Evolutionary conservation across 2,329 filamentous ascomycete species (phyloP).

Genomic region (Diaporthe caulivora): DNA sequence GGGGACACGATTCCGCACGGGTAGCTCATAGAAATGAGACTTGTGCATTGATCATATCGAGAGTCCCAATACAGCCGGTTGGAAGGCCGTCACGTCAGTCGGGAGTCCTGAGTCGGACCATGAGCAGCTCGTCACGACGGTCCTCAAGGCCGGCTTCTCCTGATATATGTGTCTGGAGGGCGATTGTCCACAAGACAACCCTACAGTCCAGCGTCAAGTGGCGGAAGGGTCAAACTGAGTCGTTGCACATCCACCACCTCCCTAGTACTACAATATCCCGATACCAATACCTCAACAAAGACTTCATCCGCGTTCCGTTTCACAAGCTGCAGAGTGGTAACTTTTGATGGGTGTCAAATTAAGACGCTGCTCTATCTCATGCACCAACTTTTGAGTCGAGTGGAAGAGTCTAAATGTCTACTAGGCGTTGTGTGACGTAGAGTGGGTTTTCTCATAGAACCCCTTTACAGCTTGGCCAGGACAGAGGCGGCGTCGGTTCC

Average conservation of each 20-base stretch:
- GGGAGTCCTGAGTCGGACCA: slow-evolving; percentile 2
- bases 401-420: slow-evolving; percentile 33
- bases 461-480: slow-evolving; percentile 63
- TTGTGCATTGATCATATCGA: slow-evolving; percentile 45
- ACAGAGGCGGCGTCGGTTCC: slow-evolving; percentile 67
- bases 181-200: neutral
- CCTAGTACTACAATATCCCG: slow-evolving; percentile 14
- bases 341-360: slow-evolving; percentile 10
- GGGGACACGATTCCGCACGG: slow-evolving; percentile 46
- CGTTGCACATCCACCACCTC: neutral
- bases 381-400: slow-evolving; percentile 14
- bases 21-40: slow-evolving; percentile 49
- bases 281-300: slow-evolving; percentile 4
- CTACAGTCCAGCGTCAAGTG: neutral
- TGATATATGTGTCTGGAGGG: slow-evolving; percentile 20
- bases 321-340: neutral
- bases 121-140: neutral
- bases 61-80: slow-evolving; percentile 25
- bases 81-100: neutral
- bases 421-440: slow-evolving; percentile 2
- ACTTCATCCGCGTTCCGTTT: neutral
- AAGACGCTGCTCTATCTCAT: slow-evolving; percentile 11
- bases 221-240: neutral
- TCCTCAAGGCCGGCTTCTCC: neutral
- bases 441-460: neutral